Evolutionary conservation across 2,329 filamentous ascomycete species (phyloP).

Genomic region (Epichloe typhina): DNA sequence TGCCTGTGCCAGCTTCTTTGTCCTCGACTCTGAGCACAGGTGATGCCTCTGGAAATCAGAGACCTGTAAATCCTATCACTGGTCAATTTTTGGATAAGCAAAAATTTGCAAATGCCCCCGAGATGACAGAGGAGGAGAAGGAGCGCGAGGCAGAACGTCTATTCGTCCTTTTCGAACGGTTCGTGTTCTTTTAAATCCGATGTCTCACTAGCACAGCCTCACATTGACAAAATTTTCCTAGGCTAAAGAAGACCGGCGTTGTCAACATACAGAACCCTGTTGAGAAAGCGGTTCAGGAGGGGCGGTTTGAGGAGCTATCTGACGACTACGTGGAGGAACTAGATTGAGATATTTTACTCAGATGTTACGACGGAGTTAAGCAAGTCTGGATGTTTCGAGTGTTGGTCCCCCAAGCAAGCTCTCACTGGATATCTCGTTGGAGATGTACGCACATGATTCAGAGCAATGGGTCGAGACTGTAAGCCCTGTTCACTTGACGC

Average conservation of each 20-base stretch:
- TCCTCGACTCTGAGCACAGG: constrained; percentile 30
- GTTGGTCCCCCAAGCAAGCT: no score
- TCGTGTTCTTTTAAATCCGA: not conserved
- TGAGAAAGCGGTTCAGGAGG: constrained; percentile 52
- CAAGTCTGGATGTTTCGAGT: no score
- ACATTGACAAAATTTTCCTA: constrained; percentile 11
- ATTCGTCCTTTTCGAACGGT: constrained; percentile 85
- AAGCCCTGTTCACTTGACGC: no score
- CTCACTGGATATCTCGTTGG: no score
- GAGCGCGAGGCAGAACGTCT: constrained; percentile 80
- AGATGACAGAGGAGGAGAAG: constrained; percentile 87
- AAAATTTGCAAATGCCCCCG: constrained; percentile 40
- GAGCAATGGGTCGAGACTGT: no score
- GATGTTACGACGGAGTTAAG: no score
- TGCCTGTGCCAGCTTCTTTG: constrained; percentile 58
- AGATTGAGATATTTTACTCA: constrained; percentile 15
- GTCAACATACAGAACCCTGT: constrained; percentile 71
- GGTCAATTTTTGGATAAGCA: constrained; percentile 68
- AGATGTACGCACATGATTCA: no score
- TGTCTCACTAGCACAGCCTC: constrained; percentile 7
- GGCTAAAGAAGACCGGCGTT: constrained; percentile 60
- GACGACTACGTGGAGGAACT: constrained; percentile 37
- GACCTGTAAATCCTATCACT: constrained; percentile 67
- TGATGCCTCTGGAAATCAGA: constrained; percentile 17
- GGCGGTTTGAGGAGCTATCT: constrained; percentile 55